A percentile compares a stretch with the other conserved stretches of the same genome.
phyloP scores from a whole-genome alignment of 345 rosid genomes.

The Bretschneidera sinensis region DNA sequence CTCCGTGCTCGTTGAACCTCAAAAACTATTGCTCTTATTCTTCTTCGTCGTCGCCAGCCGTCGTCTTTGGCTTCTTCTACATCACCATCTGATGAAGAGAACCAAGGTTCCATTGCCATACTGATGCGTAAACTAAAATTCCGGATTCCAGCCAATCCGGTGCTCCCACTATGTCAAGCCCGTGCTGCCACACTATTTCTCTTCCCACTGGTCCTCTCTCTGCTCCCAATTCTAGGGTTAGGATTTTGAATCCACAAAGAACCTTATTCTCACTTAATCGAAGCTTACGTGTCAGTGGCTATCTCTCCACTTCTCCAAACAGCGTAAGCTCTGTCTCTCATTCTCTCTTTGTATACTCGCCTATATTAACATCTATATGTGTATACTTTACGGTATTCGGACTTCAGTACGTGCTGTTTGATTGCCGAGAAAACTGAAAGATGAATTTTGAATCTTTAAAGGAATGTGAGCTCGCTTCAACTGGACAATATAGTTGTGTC shows the following conservation, averaged over 20 bases:
- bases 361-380: not conserved
- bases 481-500: not conserved
- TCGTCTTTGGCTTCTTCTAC: too few species aligned
- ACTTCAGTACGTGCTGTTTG: not conserved
- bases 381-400: not conserved
- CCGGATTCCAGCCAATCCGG: not conserved
- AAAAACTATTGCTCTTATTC: not conserved
- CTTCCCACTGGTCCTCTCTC: not conserved
- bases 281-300: not conserved
- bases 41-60: not conserved
- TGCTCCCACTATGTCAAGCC: not conserved
- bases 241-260: not conserved
- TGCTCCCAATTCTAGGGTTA: not conserved
- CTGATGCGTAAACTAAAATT: not conserved
- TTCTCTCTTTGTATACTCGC: not conserved
- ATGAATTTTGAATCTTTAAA: too few species aligned
- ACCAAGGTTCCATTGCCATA: not conserved
- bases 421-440: not conserved
- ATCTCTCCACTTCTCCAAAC: not conserved
- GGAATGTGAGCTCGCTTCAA: too few species aligned
- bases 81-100: not conserved
- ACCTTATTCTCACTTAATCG: not conserved
- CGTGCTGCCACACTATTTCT: not conserved
- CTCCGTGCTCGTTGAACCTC: not conserved
- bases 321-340: not conserved